Percentiles rank a stretch among this genome's conserved stretches.
These are phyloP conservation scores for Rhizopus delemar DNA, from an alignment of 371 early-diverging fungal species.

Conservation along the genomic window DNA sequence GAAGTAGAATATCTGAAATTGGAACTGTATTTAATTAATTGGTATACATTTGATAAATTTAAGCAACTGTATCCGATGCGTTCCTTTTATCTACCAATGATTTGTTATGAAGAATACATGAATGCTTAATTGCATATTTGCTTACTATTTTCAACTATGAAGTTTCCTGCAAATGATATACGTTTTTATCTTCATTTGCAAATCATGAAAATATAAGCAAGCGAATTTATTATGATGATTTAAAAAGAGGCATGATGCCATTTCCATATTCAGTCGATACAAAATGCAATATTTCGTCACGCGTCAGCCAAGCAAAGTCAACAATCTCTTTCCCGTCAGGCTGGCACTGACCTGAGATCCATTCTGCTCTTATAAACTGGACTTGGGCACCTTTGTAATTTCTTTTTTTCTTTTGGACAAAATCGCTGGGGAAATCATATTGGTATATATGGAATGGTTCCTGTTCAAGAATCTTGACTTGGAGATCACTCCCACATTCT, in stretches of 20 bases:
- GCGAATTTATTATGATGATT: background rate
- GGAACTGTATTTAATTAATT: too few relatives aligned
- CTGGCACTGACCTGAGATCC: slow-evolving; percentile 52
- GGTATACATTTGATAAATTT: too few relatives aligned
- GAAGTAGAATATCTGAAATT: too few relatives aligned
- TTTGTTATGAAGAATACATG: too few relatives aligned
- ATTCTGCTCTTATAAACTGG: slow-evolving; percentile 33
- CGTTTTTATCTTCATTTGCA: too few relatives aligned
- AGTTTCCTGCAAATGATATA: too few relatives aligned
- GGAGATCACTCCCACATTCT: slow-evolving; percentile 72
- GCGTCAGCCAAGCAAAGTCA: slow-evolving; percentile 87
- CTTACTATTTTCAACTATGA: too few relatives aligned
- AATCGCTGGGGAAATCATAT: slow-evolving; percentile 48
- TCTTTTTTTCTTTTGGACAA: slow-evolving; percentile 20
- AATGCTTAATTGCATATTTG: too few relatives aligned
- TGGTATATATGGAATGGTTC: slow-evolving; percentile 69
- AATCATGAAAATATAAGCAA: background rate
- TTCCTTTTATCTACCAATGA: too few relatives aligned
- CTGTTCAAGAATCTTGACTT: slow-evolving; percentile 71
- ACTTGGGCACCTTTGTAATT: slow-evolving; percentile 34
- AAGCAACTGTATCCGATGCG: too few relatives aligned
- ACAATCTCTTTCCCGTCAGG: slow-evolving; percentile 58
- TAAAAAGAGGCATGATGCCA: slow-evolving; percentile 1
- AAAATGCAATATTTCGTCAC: slow-evolving; percentile 66
- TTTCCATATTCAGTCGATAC: slow-evolving; percentile 28